Percentiles rank a stretch among this genome's conserved stretches.
These are phyloP conservation scores for Sorghum bicolor DNA, from an alignment of 176 grass and related monocot genomes.

Conservation along the genomic window DNA sequence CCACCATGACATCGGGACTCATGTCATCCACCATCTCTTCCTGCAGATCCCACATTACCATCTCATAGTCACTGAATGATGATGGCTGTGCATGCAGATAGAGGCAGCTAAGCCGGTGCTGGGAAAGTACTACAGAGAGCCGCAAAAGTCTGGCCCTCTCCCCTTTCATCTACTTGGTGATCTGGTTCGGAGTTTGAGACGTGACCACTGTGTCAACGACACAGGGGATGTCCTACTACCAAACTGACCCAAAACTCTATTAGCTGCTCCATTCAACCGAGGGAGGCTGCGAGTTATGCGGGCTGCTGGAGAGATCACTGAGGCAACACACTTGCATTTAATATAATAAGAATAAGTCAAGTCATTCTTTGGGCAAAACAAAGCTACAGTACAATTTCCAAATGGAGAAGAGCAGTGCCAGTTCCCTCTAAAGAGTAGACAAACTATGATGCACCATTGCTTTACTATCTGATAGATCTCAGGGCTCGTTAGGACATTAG, in stretches of 20 bases:
- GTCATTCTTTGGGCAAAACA: background rate
- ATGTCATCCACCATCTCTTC: slow-evolving; percentile 93
- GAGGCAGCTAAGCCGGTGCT: slow-evolving; percentile 83
- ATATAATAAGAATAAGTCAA: background rate
- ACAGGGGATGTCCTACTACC: slow-evolving; percentile 79
- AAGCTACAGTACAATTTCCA: background rate
- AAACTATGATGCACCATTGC: background rate
- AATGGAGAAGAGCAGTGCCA: background rate
- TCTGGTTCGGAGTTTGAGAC: slow-evolving; percentile 54
- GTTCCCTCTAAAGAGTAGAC: background rate
- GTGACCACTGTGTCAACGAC: slow-evolving; percentile 73
- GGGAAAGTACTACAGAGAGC: slow-evolving; percentile 87
- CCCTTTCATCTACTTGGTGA: slow-evolving; percentile 65
- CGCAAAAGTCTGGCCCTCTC: slow-evolving; percentile 67
- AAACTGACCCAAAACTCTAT: slow-evolving; percentile 56
- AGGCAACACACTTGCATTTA: background rate
- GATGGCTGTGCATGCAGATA: slow-evolving; percentile 42
- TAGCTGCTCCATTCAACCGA: background rate
- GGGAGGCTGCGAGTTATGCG: background rate
- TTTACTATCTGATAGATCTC: background rate
- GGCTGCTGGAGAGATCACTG: background rate
- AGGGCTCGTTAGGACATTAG: background rate
- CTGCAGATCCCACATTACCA: slow-evolving; percentile 90
- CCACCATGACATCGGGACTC: slow-evolving; percentile 95
- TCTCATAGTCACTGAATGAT: slow-evolving; percentile 38